These are phyloP conservation scores for Smallanthus sonchifolius DNA, from an alignment of 129 eudicot genomes.

Conservation along the genomic window DNA sequence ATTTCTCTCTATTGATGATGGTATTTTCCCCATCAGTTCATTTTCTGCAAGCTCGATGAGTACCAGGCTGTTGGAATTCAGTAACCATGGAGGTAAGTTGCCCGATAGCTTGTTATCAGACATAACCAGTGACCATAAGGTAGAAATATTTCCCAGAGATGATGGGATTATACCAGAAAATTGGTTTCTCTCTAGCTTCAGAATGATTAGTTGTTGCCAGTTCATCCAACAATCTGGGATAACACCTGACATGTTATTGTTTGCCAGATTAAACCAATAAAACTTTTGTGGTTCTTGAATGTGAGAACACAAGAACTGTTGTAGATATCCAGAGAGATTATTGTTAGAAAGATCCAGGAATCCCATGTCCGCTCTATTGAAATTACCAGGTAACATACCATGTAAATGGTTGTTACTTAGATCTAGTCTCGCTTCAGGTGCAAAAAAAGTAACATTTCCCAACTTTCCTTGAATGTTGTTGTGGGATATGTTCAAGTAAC, in stretches of 20 bases:
- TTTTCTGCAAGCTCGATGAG: too few species aligned
- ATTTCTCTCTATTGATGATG: too few species aligned
- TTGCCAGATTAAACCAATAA: constrained; percentile 23
- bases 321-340: constrained; percentile 18
- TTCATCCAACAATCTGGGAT: constrained; percentile 21
- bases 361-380: background rate
- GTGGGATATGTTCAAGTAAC: background rate
- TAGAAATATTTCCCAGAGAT: too few species aligned
- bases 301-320: constrained; percentile 1
- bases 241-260: constrained; percentile 6
- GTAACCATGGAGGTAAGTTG: too few species aligned
- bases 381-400: constrained; percentile 20
- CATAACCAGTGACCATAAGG: too few species aligned
- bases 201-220: too few species aligned
- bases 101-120: too few species aligned
- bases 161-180: too few species aligned
- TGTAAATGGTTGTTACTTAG: constrained; percentile 23
- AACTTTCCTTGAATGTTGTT: background rate
- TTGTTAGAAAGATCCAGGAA: constrained; percentile 21
- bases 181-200: too few species aligned
- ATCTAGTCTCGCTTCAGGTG: background rate
- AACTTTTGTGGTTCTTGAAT: background rate
- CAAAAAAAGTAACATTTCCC: background rate
- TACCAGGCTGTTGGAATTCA: too few species aligned
- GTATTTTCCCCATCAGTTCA: too few species aligned